These are phyloP conservation scores for Ceratobasidium sp. DNA, from an alignment of 1,284 basidiomycete species.

Conservation along the genomic window DNA sequence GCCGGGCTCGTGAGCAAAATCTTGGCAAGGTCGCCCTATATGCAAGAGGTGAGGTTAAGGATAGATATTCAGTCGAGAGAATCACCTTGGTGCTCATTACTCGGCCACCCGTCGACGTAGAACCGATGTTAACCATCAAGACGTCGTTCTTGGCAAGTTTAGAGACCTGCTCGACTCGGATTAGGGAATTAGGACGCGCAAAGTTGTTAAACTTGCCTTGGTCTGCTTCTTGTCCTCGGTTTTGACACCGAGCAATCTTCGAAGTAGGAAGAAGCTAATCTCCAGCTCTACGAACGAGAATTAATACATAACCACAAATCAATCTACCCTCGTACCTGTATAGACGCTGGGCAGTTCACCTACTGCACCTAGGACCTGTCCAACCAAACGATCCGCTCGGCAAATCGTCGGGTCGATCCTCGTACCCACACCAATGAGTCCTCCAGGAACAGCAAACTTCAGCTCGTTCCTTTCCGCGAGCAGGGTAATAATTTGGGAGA, in stretches of 20 bases:
- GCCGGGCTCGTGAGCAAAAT: slow-evolving; percentile 92
- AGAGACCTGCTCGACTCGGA: slow-evolving; percentile 62
- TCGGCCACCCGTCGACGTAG: slow-evolving; percentile 92
- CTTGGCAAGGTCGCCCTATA: slow-evolving; percentile 83
- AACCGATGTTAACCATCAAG: slow-evolving; percentile 93
- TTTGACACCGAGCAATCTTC: slow-evolving; percentile 96
- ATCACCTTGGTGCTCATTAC: slow-evolving; percentile 84
- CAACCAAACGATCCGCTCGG: slow-evolving; percentile 95
- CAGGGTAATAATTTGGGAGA: slow-evolving; percentile 89
- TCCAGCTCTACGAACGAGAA: slow-evolving; percentile 72
- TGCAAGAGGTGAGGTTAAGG: not conserved
- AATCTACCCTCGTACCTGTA: slow-evolving; percentile 67
- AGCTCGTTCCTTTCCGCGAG: slow-evolving; percentile 96
- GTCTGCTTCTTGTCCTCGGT: slow-evolving; percentile 99
- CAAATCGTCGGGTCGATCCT: slow-evolving; percentile 96
- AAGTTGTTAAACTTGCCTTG: slow-evolving; percentile 60
- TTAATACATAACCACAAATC: not conserved
- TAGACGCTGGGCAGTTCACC: slow-evolving; percentile 95
- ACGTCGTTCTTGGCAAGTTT: slow-evolving; percentile 95
- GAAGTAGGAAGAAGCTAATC: slow-evolving; percentile 91
- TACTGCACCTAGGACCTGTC: slow-evolving; percentile 94
- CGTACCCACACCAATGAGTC: slow-evolving; percentile 97
- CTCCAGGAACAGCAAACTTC: slow-evolving; percentile 96
- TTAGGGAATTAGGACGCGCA: not conserved
- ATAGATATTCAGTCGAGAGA: not conserved